phyloP scores from a whole-genome alignment of 345 rosid species.

The Salix koriyanagi region DNA sequence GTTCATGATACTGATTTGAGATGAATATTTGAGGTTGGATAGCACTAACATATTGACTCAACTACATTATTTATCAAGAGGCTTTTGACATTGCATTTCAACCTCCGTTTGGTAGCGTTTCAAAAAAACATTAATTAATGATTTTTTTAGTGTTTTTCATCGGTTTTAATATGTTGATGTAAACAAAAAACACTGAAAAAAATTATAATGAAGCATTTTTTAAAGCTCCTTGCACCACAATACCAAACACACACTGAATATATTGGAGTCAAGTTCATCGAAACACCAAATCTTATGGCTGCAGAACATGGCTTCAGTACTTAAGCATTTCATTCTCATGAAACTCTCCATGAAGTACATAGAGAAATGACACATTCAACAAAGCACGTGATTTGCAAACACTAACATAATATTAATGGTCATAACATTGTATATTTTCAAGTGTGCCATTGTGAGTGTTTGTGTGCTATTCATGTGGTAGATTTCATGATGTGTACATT shows the following conservation, averaged over 20 bases:
- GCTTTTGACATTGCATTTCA: too few species aligned
- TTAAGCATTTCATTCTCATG: neutral
- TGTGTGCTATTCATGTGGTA: neutral
- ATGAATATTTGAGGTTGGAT: neutral
- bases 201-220: too few species aligned
- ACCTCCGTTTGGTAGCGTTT: too few species aligned
- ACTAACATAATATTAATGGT: neutral
- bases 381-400: neutral
- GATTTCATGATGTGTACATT: neutral
- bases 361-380: neutral
- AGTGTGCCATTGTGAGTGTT: neutral
- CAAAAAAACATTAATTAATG: too few species aligned
- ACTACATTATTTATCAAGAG: neutral
- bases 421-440: neutral
- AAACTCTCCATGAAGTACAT: neutral
- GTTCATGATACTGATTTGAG: neutral
- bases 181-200: too few species aligned
- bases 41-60: neutral
- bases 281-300: neutral
- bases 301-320: neutral
- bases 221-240: too few species aligned
- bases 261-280: neutral
- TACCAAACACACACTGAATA: neutral
- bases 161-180: too few species aligned
- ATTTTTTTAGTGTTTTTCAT: too few species aligned